Evolutionary conservation across 106 monocot species (phyloP).

Genomic region (Dendrobium catenatum): DNA sequence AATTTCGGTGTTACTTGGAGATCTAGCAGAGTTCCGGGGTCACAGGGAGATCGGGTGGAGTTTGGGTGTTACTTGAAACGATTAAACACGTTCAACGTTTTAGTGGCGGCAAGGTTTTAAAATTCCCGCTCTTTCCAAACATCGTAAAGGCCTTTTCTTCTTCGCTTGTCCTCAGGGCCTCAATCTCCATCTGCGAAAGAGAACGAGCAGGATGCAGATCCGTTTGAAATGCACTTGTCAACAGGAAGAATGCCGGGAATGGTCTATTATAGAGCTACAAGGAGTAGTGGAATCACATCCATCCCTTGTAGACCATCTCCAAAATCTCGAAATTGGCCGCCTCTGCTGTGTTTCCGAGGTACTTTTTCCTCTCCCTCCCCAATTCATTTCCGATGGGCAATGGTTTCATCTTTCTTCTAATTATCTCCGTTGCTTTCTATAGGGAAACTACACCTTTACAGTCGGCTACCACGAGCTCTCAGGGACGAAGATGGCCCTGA

Average conservation of each 20-base stretch:
- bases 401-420: not conserved
- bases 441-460: slow-evolving; percentile 61
- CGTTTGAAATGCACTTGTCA: slow-evolving; percentile 62
- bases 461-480: slow-evolving; percentile 89
- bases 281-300: slow-evolving; percentile 71
- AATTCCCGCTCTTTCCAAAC: not conserved
- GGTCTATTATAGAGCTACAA: slow-evolving; percentile 90
- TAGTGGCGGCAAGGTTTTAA: slow-evolving; percentile 7
- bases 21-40: too few species aligned
- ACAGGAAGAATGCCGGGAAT: slow-evolving; percentile 50
- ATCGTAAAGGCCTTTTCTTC: not conserved
- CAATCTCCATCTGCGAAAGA: not conserved
- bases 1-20: too few species aligned
- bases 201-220: slow-evolving; percentile 51
- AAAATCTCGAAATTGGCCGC: slow-evolving; percentile 61
- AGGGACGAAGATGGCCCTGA: slow-evolving; percentile 65
- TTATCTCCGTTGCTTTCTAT: not conserved
- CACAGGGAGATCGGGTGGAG: too few species aligned
- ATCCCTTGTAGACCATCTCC: slow-evolving; percentile 30
- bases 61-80: too few species aligned
- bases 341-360: slow-evolving; percentile 55
- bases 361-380: slow-evolving; percentile 21
- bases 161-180: too few species aligned
- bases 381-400: not conserved
- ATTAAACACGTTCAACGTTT: not conserved